phyloP scores from a whole-genome alignment of 345 rosid species.

The Eucalyptus grandis region DNA sequence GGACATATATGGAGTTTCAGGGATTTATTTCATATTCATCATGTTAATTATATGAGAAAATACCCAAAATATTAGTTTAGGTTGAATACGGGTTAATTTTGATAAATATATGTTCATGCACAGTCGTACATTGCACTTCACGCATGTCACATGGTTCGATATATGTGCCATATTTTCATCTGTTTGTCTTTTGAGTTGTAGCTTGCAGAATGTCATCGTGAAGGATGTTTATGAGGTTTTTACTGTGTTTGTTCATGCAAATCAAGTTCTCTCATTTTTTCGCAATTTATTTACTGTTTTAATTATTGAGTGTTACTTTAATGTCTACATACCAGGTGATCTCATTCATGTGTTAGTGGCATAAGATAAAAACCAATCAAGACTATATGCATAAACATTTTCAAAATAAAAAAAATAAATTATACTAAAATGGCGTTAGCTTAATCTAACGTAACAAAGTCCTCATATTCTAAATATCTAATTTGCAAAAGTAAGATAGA shows the following conservation, averaged over 20 bases:
- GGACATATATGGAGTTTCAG: neutral
- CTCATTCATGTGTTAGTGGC: neutral
- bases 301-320: no score
- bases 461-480: neutral
- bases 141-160: neutral
- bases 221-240: no score
- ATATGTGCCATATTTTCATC: no score
- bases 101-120: neutral
- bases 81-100: neutral
- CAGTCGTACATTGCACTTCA: neutral
- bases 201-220: neutral
- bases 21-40: neutral
- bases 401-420: no score
- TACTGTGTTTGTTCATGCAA: neutral
- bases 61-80: neutral
- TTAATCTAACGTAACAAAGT: no score
- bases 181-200: neutral
- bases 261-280: neutral
- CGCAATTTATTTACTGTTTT: no score
- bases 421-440: neutral
- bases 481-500: no score
- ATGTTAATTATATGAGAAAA: neutral
- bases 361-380: neutral
- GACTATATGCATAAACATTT: neutral
- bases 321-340: no score